Evolutionary conservation across 345 rosid genomes (phyloP).

Genomic region (Salix udensis): DNA sequence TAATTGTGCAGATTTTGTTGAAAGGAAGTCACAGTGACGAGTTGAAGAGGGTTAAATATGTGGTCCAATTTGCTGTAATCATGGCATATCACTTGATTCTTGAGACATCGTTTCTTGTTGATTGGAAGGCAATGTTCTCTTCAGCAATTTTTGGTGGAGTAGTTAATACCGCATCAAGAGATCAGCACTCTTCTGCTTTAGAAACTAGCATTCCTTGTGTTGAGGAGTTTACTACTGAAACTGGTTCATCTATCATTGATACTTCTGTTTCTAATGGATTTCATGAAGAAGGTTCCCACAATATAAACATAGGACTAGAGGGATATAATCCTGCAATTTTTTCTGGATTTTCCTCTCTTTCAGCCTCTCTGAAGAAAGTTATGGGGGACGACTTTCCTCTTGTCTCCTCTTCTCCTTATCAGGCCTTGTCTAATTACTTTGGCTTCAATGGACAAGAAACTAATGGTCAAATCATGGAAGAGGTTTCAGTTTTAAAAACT

Average conservation of each 20-base stretch:
- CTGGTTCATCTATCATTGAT: constrained; percentile 25
- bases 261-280: constrained; percentile 46
- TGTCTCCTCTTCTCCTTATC: constrained; percentile 38
- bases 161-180: constrained; percentile 20
- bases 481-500: constrained; percentile 37
- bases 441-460: constrained; percentile 41
- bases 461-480: constrained; percentile 29
- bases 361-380: constrained; percentile 70
- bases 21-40: constrained; percentile 80
- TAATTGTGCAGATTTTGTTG: constrained; percentile 65
- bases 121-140: constrained; percentile 76
- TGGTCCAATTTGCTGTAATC: constrained; percentile 59
- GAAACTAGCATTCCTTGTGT: constrained; percentile 27
- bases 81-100: constrained; percentile 81
- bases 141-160: constrained; percentile 41
- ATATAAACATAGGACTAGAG: constrained; percentile 28
- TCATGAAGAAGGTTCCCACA: constrained; percentile 26
- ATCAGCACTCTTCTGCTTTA: constrained; percentile 21
- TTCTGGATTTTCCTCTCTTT: constrained; percentile 73
- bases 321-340: constrained; percentile 67
- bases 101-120: constrained; percentile 89
- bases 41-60: constrained; percentile 78
- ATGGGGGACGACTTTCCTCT: constrained; percentile 43
- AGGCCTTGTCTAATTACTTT: constrained; percentile 54
- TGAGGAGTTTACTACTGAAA: constrained; percentile 28